phyloP scores from a whole-genome alignment of 805 yeast species.

The Yarrowia sp. region DNA sequence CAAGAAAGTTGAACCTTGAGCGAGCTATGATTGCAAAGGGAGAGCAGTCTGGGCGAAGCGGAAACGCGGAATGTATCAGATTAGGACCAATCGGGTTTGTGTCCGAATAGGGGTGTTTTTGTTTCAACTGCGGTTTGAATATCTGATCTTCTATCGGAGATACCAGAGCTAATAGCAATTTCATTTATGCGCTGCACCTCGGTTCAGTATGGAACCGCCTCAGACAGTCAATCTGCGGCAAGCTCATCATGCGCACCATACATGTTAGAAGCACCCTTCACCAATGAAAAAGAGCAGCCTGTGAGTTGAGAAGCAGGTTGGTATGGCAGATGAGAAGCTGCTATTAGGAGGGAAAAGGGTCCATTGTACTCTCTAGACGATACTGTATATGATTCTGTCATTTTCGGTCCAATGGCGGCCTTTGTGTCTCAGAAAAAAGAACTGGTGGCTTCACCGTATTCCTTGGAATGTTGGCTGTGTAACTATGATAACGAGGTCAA shows the following conservation, averaged over 20 bases:
- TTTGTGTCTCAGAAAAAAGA: not conserved
- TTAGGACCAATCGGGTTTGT: not conserved
- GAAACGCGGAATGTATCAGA: too few relatives aligned
- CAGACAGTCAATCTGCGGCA: not conserved
- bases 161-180: too few relatives aligned
- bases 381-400: too few relatives aligned
- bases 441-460: not conserved
- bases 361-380: too few relatives aligned
- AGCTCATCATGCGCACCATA: not conserved
- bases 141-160: too few relatives aligned
- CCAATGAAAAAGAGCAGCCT: not conserved
- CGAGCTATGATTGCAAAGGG: not conserved
- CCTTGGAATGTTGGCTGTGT: not conserved
- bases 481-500: too few relatives aligned
- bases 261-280: not conserved
- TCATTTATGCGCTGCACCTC: not conserved
- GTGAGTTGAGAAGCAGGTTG: not conserved
- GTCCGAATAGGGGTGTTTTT: too few relatives aligned
- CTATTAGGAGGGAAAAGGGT: too few relatives aligned
- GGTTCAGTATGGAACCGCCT: slow-evolving; percentile 16
- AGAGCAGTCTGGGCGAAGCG: not conserved
- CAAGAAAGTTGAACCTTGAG: not conserved
- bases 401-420: not conserved
- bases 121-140: too few relatives aligned
- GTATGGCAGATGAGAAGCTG: not conserved